phyloP scores from a whole-genome alignment of 805 yeast species.

The Wickerhamomyces strasburgensis region DNA sequence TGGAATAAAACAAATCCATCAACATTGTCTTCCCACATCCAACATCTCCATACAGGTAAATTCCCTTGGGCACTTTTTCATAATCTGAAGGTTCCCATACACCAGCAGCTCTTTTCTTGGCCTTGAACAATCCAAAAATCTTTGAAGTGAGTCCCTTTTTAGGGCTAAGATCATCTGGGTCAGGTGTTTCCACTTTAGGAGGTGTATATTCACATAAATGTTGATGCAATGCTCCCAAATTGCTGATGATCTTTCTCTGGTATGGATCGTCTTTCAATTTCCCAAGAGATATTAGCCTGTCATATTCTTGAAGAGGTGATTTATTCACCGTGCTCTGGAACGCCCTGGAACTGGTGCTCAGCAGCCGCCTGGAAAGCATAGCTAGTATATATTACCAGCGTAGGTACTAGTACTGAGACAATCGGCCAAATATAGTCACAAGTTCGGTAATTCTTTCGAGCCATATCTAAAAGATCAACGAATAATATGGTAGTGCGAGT shows the following conservation, averaged over 20 bases:
- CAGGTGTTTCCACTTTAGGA: constrained; percentile 51
- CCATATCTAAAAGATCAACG: no score
- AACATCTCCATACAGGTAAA: constrained; percentile 93
- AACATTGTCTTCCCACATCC: constrained; percentile 99
- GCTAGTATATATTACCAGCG: background rate
- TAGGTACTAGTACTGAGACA: no score
- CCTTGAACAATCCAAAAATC: constrained; percentile 28
- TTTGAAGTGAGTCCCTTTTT: constrained; percentile 35
- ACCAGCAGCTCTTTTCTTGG: constrained; percentile 14
- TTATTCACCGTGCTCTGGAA: constrained; percentile 10
- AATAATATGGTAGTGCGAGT: no score
- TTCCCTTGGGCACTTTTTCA: constrained; percentile 63
- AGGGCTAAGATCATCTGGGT: constrained; percentile 46
- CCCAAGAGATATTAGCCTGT: constrained; percentile 42
- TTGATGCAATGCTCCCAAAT: constrained; percentile 54
- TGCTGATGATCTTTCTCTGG: constrained; percentile 69
- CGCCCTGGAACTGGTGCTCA: constrained; percentile 6
- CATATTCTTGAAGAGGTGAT: constrained; percentile 50
- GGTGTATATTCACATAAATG: constrained; percentile 55
- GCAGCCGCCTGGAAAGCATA: constrained; percentile 6
- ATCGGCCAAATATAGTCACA: no score
- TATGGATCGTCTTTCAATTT: constrained; percentile 66
- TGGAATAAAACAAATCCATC: constrained; percentile 89
- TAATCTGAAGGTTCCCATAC: constrained; percentile 17
- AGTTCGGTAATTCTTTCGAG: no score